Percentiles rank a stretch among this genome's conserved stretches.
Conservation (phyloP, 139 green algal genomes). For the Nannochloris sp. region DNA sequence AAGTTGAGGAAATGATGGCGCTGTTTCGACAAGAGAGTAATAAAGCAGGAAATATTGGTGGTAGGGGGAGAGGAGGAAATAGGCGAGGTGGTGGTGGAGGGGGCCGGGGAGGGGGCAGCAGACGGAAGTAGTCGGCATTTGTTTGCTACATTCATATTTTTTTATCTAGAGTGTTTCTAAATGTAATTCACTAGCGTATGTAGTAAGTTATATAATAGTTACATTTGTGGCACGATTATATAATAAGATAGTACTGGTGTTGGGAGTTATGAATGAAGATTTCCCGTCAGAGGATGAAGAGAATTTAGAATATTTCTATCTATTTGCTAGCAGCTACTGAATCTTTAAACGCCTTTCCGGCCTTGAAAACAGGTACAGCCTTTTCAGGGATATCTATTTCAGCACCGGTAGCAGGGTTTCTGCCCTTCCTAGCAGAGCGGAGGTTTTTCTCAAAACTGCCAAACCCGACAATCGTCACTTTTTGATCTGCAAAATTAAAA, state of each 20-base stretch:
- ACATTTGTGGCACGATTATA: too few relatives aligned
- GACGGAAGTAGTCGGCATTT: too few relatives aligned
- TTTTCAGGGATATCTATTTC: conserved; percentile 29
- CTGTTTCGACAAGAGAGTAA: conserved; percentile 15
- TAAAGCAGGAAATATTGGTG: not conserved
- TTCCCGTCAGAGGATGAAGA: not conserved
- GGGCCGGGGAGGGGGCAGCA: not conserved
- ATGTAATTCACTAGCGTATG: not conserved
- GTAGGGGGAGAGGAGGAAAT: not conserved
- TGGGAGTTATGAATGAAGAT: too few relatives aligned
- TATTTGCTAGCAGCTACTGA: not conserved
- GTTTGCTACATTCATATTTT: too few relatives aligned
- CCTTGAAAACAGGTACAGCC: conserved; percentile 22
- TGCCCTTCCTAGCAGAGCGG: conserved; percentile 27
- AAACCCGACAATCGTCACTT: conserved; percentile 36
- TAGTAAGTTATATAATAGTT: too few relatives aligned
- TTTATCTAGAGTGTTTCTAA: not conserved
- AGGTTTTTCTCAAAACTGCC: conserved; percentile 26
- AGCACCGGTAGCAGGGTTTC: conserved; percentile 37
- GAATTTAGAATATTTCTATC: not conserved
- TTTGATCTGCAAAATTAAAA: conserved; percentile 15
- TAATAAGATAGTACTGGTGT: too few relatives aligned
- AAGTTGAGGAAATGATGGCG: conserved; percentile 16
- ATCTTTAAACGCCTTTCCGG: conserved; percentile 39
- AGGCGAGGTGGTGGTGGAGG: not conserved